A percentile compares a stretch with the other conserved stretches of the same genome.
phyloP scores from a whole-genome alignment of 345 rosid species.

The Lepidium aucheri region DNA sequence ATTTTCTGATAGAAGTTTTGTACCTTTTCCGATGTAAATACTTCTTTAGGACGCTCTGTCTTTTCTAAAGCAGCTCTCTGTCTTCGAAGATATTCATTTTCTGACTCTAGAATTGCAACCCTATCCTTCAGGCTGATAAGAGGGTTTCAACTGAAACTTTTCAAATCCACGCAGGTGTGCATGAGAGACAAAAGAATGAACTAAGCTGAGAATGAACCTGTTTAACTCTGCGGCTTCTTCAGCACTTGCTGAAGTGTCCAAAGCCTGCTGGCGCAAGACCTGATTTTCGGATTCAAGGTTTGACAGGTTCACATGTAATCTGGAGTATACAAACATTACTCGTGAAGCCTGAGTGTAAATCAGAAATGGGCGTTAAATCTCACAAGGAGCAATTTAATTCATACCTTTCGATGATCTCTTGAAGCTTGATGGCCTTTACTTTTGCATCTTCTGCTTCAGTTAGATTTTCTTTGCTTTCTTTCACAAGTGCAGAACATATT shows the following conservation, averaged over 20 bases:
- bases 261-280: constrained; percentile 59
- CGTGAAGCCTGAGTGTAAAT: not conserved
- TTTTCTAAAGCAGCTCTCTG: constrained; percentile 28
- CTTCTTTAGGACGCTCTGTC: constrained; percentile 23
- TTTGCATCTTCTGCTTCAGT: constrained; percentile 48
- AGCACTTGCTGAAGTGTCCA: constrained; percentile 36
- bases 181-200: not conserved
- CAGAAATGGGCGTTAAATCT: constrained; percentile 1
- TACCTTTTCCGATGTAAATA: constrained; percentile 32
- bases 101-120: constrained; percentile 38
- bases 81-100: constrained; percentile 40
- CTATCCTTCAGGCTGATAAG: constrained; percentile 37
- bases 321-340: constrained; percentile 18
- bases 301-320: constrained; percentile 43
- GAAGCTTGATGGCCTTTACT: constrained; percentile 35
- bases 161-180: constrained; percentile 1
- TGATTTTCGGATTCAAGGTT: constrained; percentile 65
- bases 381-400: not conserved
- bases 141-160: not conserved
- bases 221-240: constrained; percentile 35
- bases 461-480: constrained; percentile 30
- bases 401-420: constrained; percentile 45
- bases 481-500: constrained; percentile 34
- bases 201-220: constrained; percentile 25
- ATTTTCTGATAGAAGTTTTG: not conserved